Conservation (phyloP, 345 rosid genomes). For the Microcos paniculata region DNA sequence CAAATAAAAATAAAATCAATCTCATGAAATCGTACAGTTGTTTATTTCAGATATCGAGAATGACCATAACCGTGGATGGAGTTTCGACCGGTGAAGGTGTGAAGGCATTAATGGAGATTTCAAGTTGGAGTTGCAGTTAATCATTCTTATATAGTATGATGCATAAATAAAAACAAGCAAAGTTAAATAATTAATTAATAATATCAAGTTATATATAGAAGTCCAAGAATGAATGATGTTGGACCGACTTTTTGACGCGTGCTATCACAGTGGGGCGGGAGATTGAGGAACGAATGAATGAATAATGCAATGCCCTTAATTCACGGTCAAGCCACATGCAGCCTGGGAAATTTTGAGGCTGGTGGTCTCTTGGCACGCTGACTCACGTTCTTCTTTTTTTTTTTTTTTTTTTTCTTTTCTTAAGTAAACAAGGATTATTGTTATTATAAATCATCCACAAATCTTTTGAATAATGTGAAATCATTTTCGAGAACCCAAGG, state of each 20-base stretch:
- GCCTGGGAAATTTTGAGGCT: not conserved
- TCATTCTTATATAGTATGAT: not conserved
- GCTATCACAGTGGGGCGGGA: not conserved
- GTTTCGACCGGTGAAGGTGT: too few species aligned
- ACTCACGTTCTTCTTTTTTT: not conserved
- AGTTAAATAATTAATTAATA: not conserved
- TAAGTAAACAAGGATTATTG: too few species aligned
- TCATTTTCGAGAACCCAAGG: not conserved
- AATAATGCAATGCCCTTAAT: conserved; percentile 10
- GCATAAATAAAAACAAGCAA: not conserved
- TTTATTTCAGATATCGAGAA: too few species aligned
- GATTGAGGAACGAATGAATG: too few species aligned
- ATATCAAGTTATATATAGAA: too few species aligned
- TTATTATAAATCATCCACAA: too few species aligned
- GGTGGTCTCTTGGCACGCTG: not conserved
- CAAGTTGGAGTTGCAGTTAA: not conserved
- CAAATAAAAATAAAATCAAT: too few species aligned
- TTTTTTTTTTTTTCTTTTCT: not conserved
- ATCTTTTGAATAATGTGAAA: not conserved
- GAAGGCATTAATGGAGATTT: too few species aligned
- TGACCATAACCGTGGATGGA: too few species aligned
- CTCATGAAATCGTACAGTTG: too few species aligned
- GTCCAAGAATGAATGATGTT: not conserved
- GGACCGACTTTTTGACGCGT: conserved; percentile 4
- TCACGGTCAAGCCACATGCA: conserved; percentile 4